Evolutionary conservation across 2,329 filamentous ascomycete species (phyloP).

Genomic region (Herpotrichia juniperi): DNA sequence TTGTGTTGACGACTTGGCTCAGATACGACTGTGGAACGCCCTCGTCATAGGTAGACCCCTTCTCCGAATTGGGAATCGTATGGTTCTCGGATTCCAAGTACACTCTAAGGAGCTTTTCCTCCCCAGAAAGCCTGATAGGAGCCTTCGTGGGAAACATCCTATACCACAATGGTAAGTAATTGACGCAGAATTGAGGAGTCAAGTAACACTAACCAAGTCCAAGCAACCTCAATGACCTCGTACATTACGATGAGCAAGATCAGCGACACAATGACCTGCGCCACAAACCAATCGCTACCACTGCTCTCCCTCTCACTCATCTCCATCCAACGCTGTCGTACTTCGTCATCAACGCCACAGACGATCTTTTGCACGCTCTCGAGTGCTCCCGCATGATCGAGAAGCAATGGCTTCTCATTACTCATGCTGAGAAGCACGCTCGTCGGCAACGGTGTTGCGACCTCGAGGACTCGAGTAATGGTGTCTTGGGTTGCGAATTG

Average conservation of each 20-base stretch:
- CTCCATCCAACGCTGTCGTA: slow-evolving; percentile 16
- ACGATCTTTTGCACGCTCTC: slow-evolving; percentile 22
- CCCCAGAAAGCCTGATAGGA: background rate
- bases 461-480: slow-evolving; percentile 25
- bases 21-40: too few species aligned
- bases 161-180: too few species aligned
- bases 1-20: too few species aligned
- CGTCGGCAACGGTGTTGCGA: slow-evolving; percentile 23
- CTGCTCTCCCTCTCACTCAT: background rate
- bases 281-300: background rate
- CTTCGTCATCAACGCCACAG: slow-evolving; percentile 29
- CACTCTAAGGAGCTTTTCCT: background rate
- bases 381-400: slow-evolving; percentile 6
- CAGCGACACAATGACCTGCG: background rate
- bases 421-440: slow-evolving; percentile 21
- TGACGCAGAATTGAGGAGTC: background rate
- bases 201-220: background rate
- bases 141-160: background rate
- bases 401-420: slow-evolving; percentile 14
- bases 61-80: too few species aligned
- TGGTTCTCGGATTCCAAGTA: too few species aligned
- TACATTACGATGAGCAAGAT: background rate
- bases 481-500: slow-evolving; percentile 29
- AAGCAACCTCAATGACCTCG: background rate
- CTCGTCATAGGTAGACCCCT: too few species aligned